Evolutionary conservation across 2,329 filamentous ascomycete genomes (phyloP).

Genomic region (Ophiostoma triangulosporum): DNA sequence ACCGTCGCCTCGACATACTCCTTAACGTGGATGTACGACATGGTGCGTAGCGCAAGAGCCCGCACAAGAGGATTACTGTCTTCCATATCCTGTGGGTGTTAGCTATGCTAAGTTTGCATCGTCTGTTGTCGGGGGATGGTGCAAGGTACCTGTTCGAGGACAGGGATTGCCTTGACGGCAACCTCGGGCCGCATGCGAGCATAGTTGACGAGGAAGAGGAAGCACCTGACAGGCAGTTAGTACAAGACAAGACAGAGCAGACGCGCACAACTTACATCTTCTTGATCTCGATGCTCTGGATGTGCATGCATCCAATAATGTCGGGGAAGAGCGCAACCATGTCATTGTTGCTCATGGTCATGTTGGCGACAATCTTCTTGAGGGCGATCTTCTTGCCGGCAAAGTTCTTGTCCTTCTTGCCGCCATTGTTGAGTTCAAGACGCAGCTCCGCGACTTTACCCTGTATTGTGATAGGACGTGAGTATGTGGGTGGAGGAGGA

Average conservation of each 20-base stretch:
- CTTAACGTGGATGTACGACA: constrained; percentile 93
- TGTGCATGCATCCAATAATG: constrained; percentile 88
- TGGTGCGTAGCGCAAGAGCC: constrained; percentile 81
- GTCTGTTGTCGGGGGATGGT: constrained; percentile 37
- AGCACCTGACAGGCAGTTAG: constrained; percentile 54
- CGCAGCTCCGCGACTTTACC: constrained; percentile 97
- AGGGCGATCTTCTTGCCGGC: constrained; percentile 91
- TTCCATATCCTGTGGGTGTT: constrained; percentile 61
- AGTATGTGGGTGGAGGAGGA: constrained; percentile 32
- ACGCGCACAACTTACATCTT: constrained; percentile 61
- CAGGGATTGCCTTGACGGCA: constrained; percentile 82
- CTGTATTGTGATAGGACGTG: constrained; percentile 52
- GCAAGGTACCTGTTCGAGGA: constrained; percentile 41
- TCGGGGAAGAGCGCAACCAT: constrained; percentile 97
- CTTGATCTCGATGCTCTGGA: constrained; percentile 93
- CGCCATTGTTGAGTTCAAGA: constrained; percentile 79
- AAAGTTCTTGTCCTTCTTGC: constrained; percentile 97
- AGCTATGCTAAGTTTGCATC: no score
- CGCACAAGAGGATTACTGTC: constrained; percentile 85
- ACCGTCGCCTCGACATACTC: constrained; percentile 91
- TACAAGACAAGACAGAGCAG: neutral
- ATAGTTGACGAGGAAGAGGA: constrained; percentile 94
- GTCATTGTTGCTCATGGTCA: constrained; percentile 99
- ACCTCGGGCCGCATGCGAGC: constrained; percentile 87
- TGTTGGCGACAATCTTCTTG: constrained; percentile 99